Percentiles rank a stretch among this genome's conserved stretches.
These are phyloP conservation scores for Ganoderma boninense DNA, from an alignment of 1,284 basidiomycete genomes.

Conservation along the genomic window DNA sequence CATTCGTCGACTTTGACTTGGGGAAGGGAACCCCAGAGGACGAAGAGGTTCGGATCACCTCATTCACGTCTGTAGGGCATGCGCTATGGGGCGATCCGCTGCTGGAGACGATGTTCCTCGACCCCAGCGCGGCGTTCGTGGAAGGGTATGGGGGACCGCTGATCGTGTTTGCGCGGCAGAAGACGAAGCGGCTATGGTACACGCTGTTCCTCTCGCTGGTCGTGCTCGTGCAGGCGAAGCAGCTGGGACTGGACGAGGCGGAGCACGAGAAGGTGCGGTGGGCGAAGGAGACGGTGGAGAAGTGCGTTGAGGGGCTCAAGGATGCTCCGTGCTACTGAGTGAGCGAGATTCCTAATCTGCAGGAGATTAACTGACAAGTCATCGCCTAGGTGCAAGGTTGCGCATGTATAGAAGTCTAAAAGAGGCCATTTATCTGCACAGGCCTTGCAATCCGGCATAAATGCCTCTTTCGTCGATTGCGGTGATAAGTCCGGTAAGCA, in stretches of 20 bases:
- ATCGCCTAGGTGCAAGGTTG: too few relatives aligned
- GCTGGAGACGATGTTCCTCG: slow-evolving; percentile 67
- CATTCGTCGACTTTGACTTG: slow-evolving; percentile 48
- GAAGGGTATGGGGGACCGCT: slow-evolving; percentile 66
- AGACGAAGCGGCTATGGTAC: slow-evolving; percentile 78
- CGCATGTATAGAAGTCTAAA: neutral
- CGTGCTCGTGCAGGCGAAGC: slow-evolving; percentile 50
- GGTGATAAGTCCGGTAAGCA: too few relatives aligned
- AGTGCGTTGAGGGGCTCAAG: slow-evolving; percentile 50
- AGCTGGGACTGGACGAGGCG: slow-evolving; percentile 13
- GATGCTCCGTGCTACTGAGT: slow-evolving; percentile 58
- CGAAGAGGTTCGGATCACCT: slow-evolving; percentile 41
- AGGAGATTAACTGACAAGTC: neutral
- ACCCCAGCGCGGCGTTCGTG: slow-evolving; percentile 56
- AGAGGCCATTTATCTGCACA: too few relatives aligned
- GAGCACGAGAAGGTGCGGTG: slow-evolving; percentile 47
- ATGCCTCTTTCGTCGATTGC: too few relatives aligned
- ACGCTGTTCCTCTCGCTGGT: slow-evolving; percentile 68
- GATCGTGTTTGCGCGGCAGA: slow-evolving; percentile 63
- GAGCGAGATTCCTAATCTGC: neutral
- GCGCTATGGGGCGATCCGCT: slow-evolving; percentile 81
- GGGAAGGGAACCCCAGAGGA: slow-evolving; percentile 30
- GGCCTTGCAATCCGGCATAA: too few relatives aligned
- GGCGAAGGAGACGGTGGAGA: slow-evolving; percentile 50
- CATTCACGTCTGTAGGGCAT: slow-evolving; percentile 52